These are phyloP conservation scores for Cladophialophora yegresii DNA, from an alignment of 2,329 filamentous ascomycete genomes.

Conservation along the genomic window DNA sequence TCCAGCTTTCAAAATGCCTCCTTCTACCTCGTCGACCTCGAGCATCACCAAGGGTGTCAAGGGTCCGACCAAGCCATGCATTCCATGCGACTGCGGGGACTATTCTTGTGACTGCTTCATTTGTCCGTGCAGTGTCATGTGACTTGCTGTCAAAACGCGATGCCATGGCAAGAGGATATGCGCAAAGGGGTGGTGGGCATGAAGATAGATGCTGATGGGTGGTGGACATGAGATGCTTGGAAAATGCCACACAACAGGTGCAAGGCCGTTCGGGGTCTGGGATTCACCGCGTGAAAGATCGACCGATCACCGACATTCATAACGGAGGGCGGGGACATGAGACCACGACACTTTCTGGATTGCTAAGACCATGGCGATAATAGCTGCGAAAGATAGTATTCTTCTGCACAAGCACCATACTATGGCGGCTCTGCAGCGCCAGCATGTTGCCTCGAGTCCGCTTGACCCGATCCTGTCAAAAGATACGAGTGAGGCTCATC, in stretches of 20 bases:
- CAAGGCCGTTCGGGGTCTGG: not conserved
- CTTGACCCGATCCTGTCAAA: conserved; percentile 19
- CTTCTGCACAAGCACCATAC: conserved; percentile 10
- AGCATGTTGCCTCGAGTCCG: conserved; percentile 3
- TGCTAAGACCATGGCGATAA: not conserved
- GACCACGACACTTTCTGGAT: not conserved
- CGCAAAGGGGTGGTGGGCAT: not conserved
- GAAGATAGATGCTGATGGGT: not conserved
- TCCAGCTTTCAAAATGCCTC: conserved; percentile 24
- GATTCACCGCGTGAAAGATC: not conserved
- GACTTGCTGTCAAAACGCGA: not conserved
- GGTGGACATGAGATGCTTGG: not conserved
- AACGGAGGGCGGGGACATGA: not conserved
- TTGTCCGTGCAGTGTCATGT: conserved; percentile 30
- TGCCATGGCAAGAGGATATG: not conserved
- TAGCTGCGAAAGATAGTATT: conserved; percentile 3
- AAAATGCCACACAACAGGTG: not conserved
- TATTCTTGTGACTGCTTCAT: conserved; percentile 33
- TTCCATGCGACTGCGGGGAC: conserved; percentile 30
- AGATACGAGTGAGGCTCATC: conserved; percentile 28
- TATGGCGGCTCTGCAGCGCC: conserved; percentile 18
- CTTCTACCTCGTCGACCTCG: conserved; percentile 31
- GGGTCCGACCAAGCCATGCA: conserved; percentile 32
- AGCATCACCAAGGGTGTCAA: conserved; percentile 33
- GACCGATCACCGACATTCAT: not conserved